A percentile compares a stretch with the other conserved stretches of the same genome.
Evolutionary conservation across 2,329 filamentous ascomycete genomes (phyloP).

Genomic region (Fusarium sp.): DNA sequence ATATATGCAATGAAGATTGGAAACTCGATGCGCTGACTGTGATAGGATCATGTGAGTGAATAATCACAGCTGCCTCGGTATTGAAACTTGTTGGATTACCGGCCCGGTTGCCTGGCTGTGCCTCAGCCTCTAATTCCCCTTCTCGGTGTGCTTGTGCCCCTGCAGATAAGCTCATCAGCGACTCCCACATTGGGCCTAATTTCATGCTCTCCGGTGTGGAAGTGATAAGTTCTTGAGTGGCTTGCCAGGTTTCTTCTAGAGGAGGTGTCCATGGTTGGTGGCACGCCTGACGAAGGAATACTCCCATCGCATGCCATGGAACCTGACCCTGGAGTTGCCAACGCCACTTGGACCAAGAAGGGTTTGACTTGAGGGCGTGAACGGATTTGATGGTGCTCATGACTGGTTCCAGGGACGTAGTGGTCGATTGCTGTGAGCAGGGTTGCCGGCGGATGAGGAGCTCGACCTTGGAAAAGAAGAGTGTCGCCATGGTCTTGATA

Average conservation of each 20-base stretch:
- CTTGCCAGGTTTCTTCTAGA: conserved; percentile 40
- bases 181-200: conserved; percentile 28
- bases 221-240: conserved; percentile 14
- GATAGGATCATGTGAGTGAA: conserved; percentile 7
- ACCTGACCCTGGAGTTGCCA: conserved; percentile 46
- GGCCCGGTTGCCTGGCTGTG: not conserved
- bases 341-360: conserved; percentile 42
- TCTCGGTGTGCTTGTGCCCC: conserved; percentile 23
- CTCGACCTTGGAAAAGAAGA: conserved; percentile 46
- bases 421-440: not conserved
- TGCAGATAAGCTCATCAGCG: conserved; percentile 18
- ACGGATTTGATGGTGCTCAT: conserved; percentile 37
- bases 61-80: conserved; percentile 2
- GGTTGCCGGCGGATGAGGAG: conserved; percentile 32
- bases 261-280: conserved; percentile 35
- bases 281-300: conserved; percentile 38
- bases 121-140: conserved; percentile 11
- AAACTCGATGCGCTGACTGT: conserved; percentile 16
- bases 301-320: conserved; percentile 43
- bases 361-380: conserved; percentile 34
- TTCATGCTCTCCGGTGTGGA: conserved; percentile 11
- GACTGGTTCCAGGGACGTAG: conserved; percentile 7
- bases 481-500: conserved; percentile 33
- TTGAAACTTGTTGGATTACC: conserved; percentile 1
- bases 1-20: conserved; percentile 12